Evolutionary conservation across 371 early-diverging fungal genomes (phyloP).

Genomic region (Haplosporangium sp.): DNA sequence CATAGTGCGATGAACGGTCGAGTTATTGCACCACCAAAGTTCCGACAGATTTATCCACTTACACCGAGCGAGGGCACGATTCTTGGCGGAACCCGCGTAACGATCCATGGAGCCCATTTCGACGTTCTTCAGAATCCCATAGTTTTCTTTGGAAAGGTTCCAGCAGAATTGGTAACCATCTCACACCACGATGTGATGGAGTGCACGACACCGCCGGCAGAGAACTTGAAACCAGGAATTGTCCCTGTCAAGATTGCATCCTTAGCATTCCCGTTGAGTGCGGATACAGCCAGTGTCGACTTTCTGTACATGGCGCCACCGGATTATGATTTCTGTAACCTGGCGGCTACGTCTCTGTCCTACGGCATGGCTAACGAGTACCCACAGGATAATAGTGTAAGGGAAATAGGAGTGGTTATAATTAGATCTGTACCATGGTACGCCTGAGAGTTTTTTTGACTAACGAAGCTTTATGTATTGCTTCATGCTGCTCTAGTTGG

Average conservation of each 20-base stretch:
- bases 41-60: conserved; percentile 46
- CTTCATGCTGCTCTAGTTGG: conserved; percentile 13
- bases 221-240: conserved; percentile 45
- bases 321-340: conserved; percentile 46
- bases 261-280: conserved; percentile 14
- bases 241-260: conserved; percentile 42
- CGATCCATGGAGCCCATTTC: conserved; percentile 49
- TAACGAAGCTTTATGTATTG: no score
- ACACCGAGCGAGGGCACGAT: conserved; percentile 50
- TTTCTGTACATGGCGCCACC: conserved; percentile 53
- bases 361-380: conserved; percentile 52
- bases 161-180: conserved; percentile 45
- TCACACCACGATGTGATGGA: conserved; percentile 56
- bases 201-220: conserved; percentile 50
- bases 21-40: conserved; percentile 21
- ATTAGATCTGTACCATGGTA: background rate
- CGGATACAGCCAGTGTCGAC: conserved; percentile 32
- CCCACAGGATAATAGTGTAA: conserved; percentile 45
- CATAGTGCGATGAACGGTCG: background rate
- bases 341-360: conserved; percentile 48
- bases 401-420: background rate
- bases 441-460: background rate
- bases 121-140: conserved; percentile 41
- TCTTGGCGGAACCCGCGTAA: conserved; percentile 50
- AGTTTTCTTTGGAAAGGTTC: conserved; percentile 46